A percentile compares a stretch with the other conserved stretches of the same genome.
phyloP scores from a whole-genome alignment of 768 basidiomycete genomes.

The Lactarius trivialis region DNA sequence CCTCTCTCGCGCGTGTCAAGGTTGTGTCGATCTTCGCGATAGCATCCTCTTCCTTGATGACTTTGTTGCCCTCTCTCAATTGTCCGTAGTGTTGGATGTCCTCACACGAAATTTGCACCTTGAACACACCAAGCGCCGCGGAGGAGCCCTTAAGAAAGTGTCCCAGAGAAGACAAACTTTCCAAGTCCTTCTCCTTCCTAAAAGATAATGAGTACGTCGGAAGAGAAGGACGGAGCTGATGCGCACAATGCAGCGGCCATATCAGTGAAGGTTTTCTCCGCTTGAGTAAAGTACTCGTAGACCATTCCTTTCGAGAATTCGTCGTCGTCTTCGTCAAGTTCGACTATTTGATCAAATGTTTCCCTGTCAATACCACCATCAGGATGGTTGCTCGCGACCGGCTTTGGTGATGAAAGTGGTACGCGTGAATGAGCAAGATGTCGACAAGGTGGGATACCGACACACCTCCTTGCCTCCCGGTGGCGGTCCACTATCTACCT shows the following conservation, averaged over 20 bases:
- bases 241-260: slow-evolving; percentile 51
- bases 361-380: slow-evolving; percentile 64
- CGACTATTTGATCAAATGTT: slow-evolving; percentile 79
- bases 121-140: slow-evolving; percentile 79
- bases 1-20: slow-evolving; percentile 12
- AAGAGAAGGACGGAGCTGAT: not conserved
- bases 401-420: not conserved
- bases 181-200: slow-evolving; percentile 48
- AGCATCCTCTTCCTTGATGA: slow-evolving; percentile 6
- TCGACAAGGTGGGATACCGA: not conserved
- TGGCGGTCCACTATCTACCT: not conserved
- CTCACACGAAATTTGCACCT: slow-evolving; percentile 82
- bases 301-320: slow-evolving; percentile 81
- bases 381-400: not conserved
- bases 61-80: not conserved
- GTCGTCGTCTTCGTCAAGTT: slow-evolving; percentile 82
- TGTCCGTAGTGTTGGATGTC: slow-evolving; percentile 75
- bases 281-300: slow-evolving; percentile 75
- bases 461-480: slow-evolving; percentile 1
- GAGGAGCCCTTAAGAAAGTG: slow-evolving; percentile 98
- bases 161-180: slow-evolving; percentile 63
- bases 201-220: slow-evolving; percentile 39
- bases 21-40: slow-evolving; percentile 14
- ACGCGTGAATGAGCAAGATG: not conserved
- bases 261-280: slow-evolving; percentile 60